Percentiles rank a stretch among this genome's conserved stretches.
phyloP scores from a whole-genome alignment of 163 green algal genomes.

The Trebouxiophyceae sp. region DNA sequence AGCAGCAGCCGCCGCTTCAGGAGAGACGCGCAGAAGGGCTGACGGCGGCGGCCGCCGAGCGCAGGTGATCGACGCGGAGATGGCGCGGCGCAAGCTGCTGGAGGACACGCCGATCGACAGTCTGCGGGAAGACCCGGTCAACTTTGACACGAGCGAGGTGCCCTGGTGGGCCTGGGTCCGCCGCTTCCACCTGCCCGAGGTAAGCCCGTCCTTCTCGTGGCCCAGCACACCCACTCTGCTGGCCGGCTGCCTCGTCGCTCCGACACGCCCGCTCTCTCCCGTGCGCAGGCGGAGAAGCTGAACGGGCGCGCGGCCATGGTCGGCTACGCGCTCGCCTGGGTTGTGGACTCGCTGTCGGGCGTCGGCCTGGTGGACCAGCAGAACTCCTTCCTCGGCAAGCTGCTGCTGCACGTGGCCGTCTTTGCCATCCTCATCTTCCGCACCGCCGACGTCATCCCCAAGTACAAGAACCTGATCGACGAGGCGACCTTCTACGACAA shows the following conservation, averaged over 20 bases:
- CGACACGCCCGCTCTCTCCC: too few relatives aligned
- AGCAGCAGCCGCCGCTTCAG: too few relatives aligned
- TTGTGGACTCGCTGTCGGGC: slow-evolving; percentile 81
- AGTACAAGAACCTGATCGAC: slow-evolving; percentile 83
- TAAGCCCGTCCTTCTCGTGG: slow-evolving; percentile 34
- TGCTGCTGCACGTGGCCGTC: slow-evolving; percentile 83
- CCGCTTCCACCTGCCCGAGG: slow-evolving; percentile 97
- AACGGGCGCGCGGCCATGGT: slow-evolving; percentile 97
- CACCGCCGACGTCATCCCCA: slow-evolving; percentile 62
- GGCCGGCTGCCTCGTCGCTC: too few relatives aligned
- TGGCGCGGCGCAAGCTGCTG: slow-evolving; percentile 83
- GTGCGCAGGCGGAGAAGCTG: slow-evolving; percentile 92
- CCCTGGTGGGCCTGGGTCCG: slow-evolving; percentile 96
- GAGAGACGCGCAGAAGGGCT: too few relatives aligned
- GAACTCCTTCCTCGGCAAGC: slow-evolving; percentile 90
- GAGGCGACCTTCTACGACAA: slow-evolving; percentile 99
- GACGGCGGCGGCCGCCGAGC: too few relatives aligned
- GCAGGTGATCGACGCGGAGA: slow-evolving; percentile 90
- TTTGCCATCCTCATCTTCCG: slow-evolving; percentile 80
- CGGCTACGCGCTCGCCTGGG: slow-evolving; percentile 80
- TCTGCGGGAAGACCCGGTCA: slow-evolving; percentile 87
- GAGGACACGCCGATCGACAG: slow-evolving; percentile 77
- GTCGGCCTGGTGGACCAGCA: slow-evolving; percentile 87
- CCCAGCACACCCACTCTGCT: too few relatives aligned
- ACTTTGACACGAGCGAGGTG: slow-evolving; percentile 92